phyloP scores from a whole-genome alignment of 768 basidiomycete genomes.

The Lentinula aciculospora region DNA sequence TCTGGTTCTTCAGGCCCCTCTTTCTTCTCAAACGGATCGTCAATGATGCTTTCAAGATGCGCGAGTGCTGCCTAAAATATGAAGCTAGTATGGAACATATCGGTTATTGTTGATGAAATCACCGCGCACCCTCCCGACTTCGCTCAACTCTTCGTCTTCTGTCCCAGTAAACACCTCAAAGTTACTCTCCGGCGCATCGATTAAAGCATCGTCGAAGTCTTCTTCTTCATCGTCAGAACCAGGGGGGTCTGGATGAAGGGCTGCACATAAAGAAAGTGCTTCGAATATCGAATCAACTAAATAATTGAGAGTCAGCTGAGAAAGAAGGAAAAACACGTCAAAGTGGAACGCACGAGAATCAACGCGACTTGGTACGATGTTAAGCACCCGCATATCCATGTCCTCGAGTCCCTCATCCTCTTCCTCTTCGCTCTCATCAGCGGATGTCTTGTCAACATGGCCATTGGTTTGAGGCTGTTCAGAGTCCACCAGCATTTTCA shows the following conservation, averaged over 20 bases:
- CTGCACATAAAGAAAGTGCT: slow-evolving; percentile 78
- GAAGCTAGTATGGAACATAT: slow-evolving; percentile 73
- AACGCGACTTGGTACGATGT: slow-evolving; percentile 59
- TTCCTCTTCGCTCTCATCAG: slow-evolving; percentile 25
- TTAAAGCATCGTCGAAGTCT: slow-evolving; percentile 47
- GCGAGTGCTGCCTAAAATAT: slow-evolving; percentile 67
- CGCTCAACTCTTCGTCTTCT: slow-evolving; percentile 69
- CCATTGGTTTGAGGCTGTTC: slow-evolving; percentile 21
- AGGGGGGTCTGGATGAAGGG: slow-evolving; percentile 73
- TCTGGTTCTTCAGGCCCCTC: background rate
- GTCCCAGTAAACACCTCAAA: slow-evolving; percentile 55
- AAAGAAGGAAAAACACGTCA: background rate
- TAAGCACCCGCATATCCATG: slow-evolving; percentile 70
- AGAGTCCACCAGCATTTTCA: background rate
- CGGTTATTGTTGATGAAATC: slow-evolving; percentile 75
- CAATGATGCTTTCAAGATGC: slow-evolving; percentile 78
- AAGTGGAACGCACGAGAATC: slow-evolving; percentile 47
- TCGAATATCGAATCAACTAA: slow-evolving; percentile 84
- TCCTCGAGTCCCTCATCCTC: slow-evolving; percentile 13
- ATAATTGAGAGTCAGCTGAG: background rate
- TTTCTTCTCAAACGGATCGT: slow-evolving; percentile 36
- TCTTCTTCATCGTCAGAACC: slow-evolving; percentile 40
- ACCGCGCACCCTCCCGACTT: slow-evolving; percentile 92
- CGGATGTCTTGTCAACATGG: slow-evolving; percentile 19
- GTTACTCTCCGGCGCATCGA: slow-evolving; percentile 42